phyloP scores from a whole-genome alignment of 2,329 filamentous ascomycete genomes.

The Dothiorella sarmentorum region DNA sequence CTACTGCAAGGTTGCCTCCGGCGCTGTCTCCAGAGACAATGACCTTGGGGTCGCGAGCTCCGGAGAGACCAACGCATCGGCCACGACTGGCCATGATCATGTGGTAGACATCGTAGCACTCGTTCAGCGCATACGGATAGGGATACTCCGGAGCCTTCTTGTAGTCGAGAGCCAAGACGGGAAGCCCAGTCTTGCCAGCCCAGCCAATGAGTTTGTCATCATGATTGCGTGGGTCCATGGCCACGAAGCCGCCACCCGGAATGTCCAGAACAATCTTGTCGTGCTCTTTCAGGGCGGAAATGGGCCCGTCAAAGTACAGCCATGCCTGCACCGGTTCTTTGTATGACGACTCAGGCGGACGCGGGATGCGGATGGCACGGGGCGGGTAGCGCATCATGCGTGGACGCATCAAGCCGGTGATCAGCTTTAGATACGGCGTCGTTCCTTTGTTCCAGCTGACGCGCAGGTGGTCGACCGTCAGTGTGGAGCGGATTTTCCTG shows the following conservation, averaged over 20 bases:
- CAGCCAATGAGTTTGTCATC: constrained; percentile 93
- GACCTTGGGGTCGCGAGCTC: constrained; percentile 61
- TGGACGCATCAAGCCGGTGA: constrained; percentile 71
- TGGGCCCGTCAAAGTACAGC: constrained; percentile 90
- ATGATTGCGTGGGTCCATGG: constrained; percentile 91
- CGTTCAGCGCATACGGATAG: constrained; percentile 80
- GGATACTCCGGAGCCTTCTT: constrained; percentile 80
- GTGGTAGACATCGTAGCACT: constrained; percentile 83
- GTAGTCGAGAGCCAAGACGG: constrained; percentile 88
- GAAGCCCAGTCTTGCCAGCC: constrained; percentile 85
- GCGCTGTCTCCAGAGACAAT: constrained; percentile 78
- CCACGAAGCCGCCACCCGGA: constrained; percentile 91
- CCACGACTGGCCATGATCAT: constrained; percentile 70
- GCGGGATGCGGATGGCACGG: constrained; percentile 75
- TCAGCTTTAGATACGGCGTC: constrained; percentile 74
- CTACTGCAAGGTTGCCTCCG: constrained; percentile 75
- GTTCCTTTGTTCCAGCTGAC: constrained; percentile 95
- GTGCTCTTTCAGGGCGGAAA: constrained; percentile 72
- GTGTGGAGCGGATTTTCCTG: constrained; percentile 76
- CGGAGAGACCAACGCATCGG: constrained; percentile 71
- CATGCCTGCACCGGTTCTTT: constrained; percentile 78
- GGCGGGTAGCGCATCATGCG: constrained; percentile 78
- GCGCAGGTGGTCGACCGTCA: constrained; percentile 87
- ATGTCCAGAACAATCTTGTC: constrained; percentile 81
- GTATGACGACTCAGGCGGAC: constrained; percentile 77